These are phyloP conservation scores for Ogataea glucozyma DNA, from an alignment of 805 yeast species.

Conservation along the genomic window DNA sequence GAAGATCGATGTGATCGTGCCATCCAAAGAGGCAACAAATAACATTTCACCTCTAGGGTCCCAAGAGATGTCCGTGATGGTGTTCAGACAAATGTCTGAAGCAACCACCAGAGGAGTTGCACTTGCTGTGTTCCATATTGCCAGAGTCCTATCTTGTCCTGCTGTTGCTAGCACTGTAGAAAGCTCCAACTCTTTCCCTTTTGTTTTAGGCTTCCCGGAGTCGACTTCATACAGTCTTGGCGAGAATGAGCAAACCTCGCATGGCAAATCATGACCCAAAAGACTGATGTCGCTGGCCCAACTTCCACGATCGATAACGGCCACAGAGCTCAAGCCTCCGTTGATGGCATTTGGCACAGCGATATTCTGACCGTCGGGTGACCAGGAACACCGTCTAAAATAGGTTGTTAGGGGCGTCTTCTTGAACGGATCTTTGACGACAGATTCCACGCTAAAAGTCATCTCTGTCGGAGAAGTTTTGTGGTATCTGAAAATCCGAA, in stretches of 20 bases:
- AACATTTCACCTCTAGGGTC: slow-evolving; percentile 73
- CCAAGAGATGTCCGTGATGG: slow-evolving; percentile 92
- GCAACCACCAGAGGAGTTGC: slow-evolving; percentile 81
- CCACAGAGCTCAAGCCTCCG: slow-evolving; percentile 77
- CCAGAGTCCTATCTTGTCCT: slow-evolving; percentile 89
- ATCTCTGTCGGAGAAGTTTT: slow-evolving; percentile 63
- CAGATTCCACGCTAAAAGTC: slow-evolving; percentile 83
- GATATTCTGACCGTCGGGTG: slow-evolving; percentile 85
- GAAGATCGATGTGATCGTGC: slow-evolving; percentile 65
- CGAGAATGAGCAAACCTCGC: slow-evolving; percentile 76
- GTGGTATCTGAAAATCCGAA: slow-evolving; percentile 84
- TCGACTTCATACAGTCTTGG: slow-evolving; percentile 59
- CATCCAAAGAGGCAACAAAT: slow-evolving; percentile 82
- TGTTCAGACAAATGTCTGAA: slow-evolving; percentile 68
- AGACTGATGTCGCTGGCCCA: slow-evolving; percentile 78
- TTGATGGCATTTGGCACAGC: slow-evolving; percentile 86
- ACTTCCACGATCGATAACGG: slow-evolving; percentile 70
- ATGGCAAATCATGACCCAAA: slow-evolving; percentile 83
- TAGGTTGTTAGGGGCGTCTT: slow-evolving; percentile 92
- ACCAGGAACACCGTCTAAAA: slow-evolving; percentile 84
- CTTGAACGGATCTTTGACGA: slow-evolving; percentile 79
- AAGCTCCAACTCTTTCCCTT: slow-evolving; percentile 28
- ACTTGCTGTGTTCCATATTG: slow-evolving; percentile 80
- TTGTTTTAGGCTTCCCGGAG: slow-evolving; percentile 17
- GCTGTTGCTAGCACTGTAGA: slow-evolving; percentile 89